Conservation (phyloP, 2,329 filamentous ascomycete genomes). For the Talaromyces sp. region DNA sequence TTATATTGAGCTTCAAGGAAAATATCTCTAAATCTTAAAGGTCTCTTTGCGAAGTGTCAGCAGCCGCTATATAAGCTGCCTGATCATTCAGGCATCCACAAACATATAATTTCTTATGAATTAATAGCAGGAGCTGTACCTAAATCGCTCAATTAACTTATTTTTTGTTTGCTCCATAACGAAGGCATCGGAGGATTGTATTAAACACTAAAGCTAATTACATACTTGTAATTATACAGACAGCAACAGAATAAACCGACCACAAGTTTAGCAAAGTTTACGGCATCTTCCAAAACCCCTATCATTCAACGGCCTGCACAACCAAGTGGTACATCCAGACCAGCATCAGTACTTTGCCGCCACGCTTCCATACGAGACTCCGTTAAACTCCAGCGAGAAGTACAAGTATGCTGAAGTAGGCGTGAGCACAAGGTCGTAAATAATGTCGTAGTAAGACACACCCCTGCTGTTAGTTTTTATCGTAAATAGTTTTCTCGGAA, state of each 20-base stretch:
- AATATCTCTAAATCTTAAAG: too few species aligned
- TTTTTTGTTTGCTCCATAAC: too few species aligned
- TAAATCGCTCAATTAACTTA: too few species aligned
- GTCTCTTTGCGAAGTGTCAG: too few species aligned
- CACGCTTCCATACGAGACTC: slow-evolving; percentile 19
- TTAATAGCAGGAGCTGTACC: too few species aligned
- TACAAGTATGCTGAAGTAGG: slow-evolving; percentile 18
- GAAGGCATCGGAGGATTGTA: too few species aligned
- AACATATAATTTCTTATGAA: too few species aligned
- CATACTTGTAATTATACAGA: too few species aligned
- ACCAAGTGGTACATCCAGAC: neutral
- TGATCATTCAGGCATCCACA: too few species aligned
- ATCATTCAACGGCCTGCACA: neutral
- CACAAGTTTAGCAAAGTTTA: slow-evolving; percentile 9
- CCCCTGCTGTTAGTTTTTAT: slow-evolving; percentile 15
- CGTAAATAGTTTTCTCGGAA: slow-evolving; percentile 17
- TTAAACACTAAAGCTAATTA: neutral
- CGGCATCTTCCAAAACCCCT: slow-evolving; percentile 5
- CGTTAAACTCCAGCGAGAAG: slow-evolving; percentile 21
- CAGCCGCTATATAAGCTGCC: too few species aligned
- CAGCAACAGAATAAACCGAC: too few species aligned
- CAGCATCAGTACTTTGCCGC: slow-evolving; percentile 15
- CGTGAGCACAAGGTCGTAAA: slow-evolving; percentile 13
- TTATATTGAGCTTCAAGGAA: too few species aligned
- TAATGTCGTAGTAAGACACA: slow-evolving; percentile 9